Conservation (phyloP, 2,329 filamentous ascomycete genomes). For the Talaromyces marneffei region DNA sequence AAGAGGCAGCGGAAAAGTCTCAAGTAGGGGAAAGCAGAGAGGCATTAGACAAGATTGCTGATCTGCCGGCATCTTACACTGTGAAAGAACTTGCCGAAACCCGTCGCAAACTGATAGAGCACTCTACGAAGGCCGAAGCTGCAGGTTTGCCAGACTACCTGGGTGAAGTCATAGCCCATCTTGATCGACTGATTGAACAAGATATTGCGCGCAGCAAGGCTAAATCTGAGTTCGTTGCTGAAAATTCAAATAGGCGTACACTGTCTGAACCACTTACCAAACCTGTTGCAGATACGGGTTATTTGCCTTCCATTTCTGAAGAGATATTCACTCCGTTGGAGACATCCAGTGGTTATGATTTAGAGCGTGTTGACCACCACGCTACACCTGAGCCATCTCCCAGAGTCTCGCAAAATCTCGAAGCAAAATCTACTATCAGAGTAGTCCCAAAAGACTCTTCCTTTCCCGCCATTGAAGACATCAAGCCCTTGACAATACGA, state of each 20-base stretch:
- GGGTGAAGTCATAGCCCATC: constrained; percentile 55
- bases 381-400: constrained; percentile 9
- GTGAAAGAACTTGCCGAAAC: constrained; percentile 54
- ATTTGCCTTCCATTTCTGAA: constrained; percentile 49
- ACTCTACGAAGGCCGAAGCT: constrained; percentile 41
- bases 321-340: constrained; percentile 30
- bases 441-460: constrained; percentile 50
- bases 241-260: constrained; percentile 1
- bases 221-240: constrained; percentile 4
- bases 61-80: constrained; percentile 45
- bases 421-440: constrained; percentile 48
- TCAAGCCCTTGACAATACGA: constrained; percentile 52
- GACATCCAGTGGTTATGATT: constrained; percentile 12
- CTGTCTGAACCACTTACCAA: constrained; percentile 19
- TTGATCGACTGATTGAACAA: constrained; percentile 52
- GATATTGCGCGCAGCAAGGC: constrained; percentile 20
- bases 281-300: constrained; percentile 17
- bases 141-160: constrained; percentile 47
- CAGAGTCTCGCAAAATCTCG: constrained; percentile 10
- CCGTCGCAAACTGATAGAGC: constrained; percentile 51
- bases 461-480: constrained; percentile 35
- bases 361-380: constrained; percentile 13
- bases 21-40: neutral
- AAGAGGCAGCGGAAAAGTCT: constrained; percentile 14
- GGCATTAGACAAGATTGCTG: constrained; percentile 15